Evolutionary conservation across 177 flowering plant genomes (phyloP), one percentile per base, ranked within the genome.

Genomic region (Vitis hybrid): DNA sequence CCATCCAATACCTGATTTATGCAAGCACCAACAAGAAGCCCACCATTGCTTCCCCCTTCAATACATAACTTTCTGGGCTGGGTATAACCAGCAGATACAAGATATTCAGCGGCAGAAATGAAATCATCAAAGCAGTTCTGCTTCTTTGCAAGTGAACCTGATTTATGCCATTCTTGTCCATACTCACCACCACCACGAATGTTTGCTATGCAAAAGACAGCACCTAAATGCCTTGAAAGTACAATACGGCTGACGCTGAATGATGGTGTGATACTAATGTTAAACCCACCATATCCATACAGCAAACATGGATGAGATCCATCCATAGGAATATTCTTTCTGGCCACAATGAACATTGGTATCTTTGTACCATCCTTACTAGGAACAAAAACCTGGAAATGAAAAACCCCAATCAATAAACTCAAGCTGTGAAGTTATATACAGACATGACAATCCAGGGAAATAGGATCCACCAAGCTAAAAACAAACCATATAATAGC

Each of bases 1-100:
- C 2, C 22, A 20, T 3, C 11, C 38, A 7, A 6, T 55, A 94
- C 99, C 97, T 94, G 98, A 82, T 96, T 96, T 52, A 94, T 87
- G 79, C 97, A 92, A 66, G 97, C 99, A 11, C 92, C 99, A 71
- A 96, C 68, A 64, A 96, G 95, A 76, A 92, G 95, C 60, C 99
- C 99, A 65, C 98, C 98, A 78, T 96, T 96, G 82, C 99, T 96
- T 78, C 98, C 98, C 62, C 98, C 99, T 91, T 96, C 99, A 79
- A 96, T 94, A 54, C 95, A 94, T 77, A 96, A 74, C 79, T 89
- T 92, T 57, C 69, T 77, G 5, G 97, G 86, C 68, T 83, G 87
- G 54, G 99, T 94, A 79, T 94, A 94, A 71, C 99, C 97, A 75
- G 92, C 78, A 70, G 98, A 90, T 18, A 96, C 75, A 47, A 96